Evolutionary conservation across 768 basidiomycete genomes (phyloP).

Genomic region (Russula vinacea): DNA sequence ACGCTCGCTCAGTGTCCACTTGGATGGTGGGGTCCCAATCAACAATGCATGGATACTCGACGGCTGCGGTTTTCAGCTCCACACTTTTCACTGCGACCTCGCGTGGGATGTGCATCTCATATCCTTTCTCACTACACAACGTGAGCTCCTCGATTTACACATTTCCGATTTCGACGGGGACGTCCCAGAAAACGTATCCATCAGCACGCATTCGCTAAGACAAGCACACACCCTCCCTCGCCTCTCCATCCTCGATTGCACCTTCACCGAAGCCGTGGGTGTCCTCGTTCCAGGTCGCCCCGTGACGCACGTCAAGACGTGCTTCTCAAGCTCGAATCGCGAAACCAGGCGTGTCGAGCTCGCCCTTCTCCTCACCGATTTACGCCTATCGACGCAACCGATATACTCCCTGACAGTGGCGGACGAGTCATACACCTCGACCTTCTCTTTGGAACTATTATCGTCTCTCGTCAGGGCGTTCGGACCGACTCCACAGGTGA

Average conservation of each 20-base stretch:
- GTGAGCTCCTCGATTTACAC: conserved; percentile 47
- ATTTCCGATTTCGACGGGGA: conserved; percentile 38
- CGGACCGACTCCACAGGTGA: conserved; percentile 39
- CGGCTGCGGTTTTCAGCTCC: conserved; percentile 52
- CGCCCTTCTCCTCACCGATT: conserved; percentile 44
- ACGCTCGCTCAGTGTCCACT: conserved; percentile 51
- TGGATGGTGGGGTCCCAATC: conserved; percentile 34
- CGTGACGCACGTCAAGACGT: conserved; percentile 62
- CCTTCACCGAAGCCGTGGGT: conserved; percentile 61
- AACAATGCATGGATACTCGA: conserved; percentile 41
- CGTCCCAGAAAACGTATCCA: conserved; percentile 31
- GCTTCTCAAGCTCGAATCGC: conserved; percentile 54
- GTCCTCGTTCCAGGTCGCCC: conserved; percentile 57
- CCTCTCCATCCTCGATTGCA: conserved; percentile 59
- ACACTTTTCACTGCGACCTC: conserved; percentile 61
- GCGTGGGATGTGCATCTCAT: conserved; percentile 59
- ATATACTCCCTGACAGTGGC: conserved; percentile 58
- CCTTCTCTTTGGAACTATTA: conserved; percentile 55
- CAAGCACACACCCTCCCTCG: conserved; percentile 43
- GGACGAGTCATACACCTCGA: conserved; percentile 55
- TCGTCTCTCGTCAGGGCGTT: conserved; percentile 40
- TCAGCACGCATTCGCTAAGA: conserved; percentile 32
- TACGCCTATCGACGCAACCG: conserved; percentile 45
- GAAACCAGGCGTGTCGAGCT: conserved; percentile 54
- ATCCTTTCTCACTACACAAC: conserved; percentile 50